Percentiles rank a stretch among this genome's conserved stretches.
Evolutionary conservation across 495 filamentous ascomycete species (phyloP).

Genomic region (Aspergillus coremiiformis): DNA sequence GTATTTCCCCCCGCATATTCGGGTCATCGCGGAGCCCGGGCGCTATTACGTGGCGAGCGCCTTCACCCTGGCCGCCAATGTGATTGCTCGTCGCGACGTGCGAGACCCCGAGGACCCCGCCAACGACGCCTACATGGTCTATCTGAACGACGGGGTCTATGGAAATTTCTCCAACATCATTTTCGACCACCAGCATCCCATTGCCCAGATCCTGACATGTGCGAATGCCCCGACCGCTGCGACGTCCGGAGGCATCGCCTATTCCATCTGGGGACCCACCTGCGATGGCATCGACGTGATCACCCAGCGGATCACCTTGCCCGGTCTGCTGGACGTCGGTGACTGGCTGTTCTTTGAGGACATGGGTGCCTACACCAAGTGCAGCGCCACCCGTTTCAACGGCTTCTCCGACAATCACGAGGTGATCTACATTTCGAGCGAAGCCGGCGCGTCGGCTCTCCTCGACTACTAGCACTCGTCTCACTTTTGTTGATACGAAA

Average conservation of each 20-base stretch:
- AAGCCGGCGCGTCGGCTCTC: conserved; percentile 75
- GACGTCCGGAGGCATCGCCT: conserved; percentile 45
- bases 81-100: conserved; percentile 92
- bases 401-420: conserved; percentile 92
- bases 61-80: conserved; percentile 85
- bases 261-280: conserved; percentile 97
- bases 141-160: conserved; percentile 94
- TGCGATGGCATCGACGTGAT: conserved; percentile 97
- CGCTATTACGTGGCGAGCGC: conserved; percentile 91
- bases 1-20: conserved; percentile 77
- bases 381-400: conserved; percentile 96
- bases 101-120: conserved; percentile 49
- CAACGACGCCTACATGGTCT: conserved; percentile 79
- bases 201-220: conserved; percentile 69
- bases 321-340: conserved; percentile 70
- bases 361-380: conserved; percentile 98
- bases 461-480: conserved; percentile 42
- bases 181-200: conserved; percentile 93
- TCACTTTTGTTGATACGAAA: neutral
- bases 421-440: conserved; percentile 88
- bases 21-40: conserved; percentile 92
- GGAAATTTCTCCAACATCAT: conserved; percentile 99
- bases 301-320: conserved; percentile 63
- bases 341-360: conserved; percentile 98
- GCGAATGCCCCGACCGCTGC: conserved; percentile 46